These are phyloP conservation scores for Quillaja saponaria DNA, from an alignment of 306 rosid genomes.

Conservation along the genomic window DNA sequence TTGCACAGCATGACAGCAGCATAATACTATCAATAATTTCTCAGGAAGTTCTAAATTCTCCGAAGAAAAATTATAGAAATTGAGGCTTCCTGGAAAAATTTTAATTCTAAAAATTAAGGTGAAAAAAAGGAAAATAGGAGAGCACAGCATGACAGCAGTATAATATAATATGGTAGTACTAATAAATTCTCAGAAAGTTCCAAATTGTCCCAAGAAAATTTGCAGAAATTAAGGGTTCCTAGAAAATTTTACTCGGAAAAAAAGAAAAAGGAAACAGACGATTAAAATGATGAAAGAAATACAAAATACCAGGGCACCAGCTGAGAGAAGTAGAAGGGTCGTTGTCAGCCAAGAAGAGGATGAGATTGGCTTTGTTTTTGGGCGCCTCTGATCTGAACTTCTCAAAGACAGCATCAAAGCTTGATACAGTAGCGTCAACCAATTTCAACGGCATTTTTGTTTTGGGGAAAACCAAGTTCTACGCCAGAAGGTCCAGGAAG, in stretches of 20 bases:
- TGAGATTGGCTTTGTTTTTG: slow-evolving; percentile 56
- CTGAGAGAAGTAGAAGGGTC: slow-evolving; percentile 83
- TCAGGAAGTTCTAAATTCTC: neutral
- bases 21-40: neutral
- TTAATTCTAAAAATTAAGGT: neutral
- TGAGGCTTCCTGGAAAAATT: neutral
- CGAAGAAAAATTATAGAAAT: neutral
- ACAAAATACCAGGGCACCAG: slow-evolving; percentile 78
- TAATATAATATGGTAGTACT: no score
- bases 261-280: neutral
- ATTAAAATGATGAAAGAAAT: neutral
- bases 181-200: neutral
- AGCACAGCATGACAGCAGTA: neutral
- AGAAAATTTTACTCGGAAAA: no score
- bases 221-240: neutral
- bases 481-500: no score
- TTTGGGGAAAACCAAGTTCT: neutral
- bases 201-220: neutral
- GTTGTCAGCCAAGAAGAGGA: slow-evolving; percentile 82
- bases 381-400: slow-evolving; percentile 66
- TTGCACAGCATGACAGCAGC: neutral
- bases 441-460: slow-evolving; percentile 63
- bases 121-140: neutral
- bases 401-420: slow-evolving; percentile 56
- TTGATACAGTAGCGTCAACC: slow-evolving; percentile 59